Evolutionary conservation across 768 basidiomycete species (phyloP).

Genomic region (Multifurca ochricompacta): DNA sequence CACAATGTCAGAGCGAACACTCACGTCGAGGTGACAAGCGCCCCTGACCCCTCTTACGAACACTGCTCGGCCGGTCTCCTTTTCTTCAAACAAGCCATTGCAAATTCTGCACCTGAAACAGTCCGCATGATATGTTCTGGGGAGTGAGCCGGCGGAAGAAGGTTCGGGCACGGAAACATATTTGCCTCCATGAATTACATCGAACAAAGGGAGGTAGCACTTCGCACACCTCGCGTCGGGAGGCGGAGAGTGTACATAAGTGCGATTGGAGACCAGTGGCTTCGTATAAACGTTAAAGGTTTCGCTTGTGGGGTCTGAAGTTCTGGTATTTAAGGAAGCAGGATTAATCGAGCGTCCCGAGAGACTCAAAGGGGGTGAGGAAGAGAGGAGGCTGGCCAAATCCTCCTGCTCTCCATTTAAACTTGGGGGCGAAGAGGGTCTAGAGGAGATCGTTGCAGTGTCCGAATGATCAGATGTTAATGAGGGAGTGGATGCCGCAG

Average conservation of each 20-base stretch:
- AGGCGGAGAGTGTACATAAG: conserved; percentile 25
- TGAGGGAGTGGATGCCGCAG: conserved; percentile 48
- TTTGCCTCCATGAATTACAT: conserved; percentile 46
- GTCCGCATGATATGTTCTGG: conserved; percentile 61
- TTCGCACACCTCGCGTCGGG: conserved; percentile 48
- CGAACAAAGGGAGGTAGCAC: conserved; percentile 54
- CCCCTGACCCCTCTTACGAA: conserved; percentile 61
- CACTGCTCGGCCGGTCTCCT: conserved; percentile 52
- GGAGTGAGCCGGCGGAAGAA: conserved; percentile 33
- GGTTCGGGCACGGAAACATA: conserved; percentile 64
- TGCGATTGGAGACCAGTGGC: conserved; percentile 15
- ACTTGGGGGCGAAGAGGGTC: conserved; percentile 38
- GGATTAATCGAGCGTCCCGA: background rate
- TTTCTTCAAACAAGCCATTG: conserved; percentile 53
- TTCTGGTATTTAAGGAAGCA: conserved; percentile 1
- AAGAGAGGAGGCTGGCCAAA: conserved; percentile 31
- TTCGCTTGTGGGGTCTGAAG: conserved; percentile 1
- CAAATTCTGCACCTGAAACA: conserved; percentile 74
- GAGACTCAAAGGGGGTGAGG: conserved; percentile 32
- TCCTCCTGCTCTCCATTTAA: conserved; percentile 11
- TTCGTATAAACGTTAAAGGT: conserved; percentile 1
- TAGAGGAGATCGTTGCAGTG: conserved; percentile 45
- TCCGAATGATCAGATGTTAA: conserved; percentile 56
- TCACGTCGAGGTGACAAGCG: conserved; percentile 60
- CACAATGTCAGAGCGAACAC: conserved; percentile 20